Percentiles rank a stretch among this genome's conserved stretches.
phyloP scores from a whole-genome alignment of 257 asterid species.

The Solanum etuberosum region DNA sequence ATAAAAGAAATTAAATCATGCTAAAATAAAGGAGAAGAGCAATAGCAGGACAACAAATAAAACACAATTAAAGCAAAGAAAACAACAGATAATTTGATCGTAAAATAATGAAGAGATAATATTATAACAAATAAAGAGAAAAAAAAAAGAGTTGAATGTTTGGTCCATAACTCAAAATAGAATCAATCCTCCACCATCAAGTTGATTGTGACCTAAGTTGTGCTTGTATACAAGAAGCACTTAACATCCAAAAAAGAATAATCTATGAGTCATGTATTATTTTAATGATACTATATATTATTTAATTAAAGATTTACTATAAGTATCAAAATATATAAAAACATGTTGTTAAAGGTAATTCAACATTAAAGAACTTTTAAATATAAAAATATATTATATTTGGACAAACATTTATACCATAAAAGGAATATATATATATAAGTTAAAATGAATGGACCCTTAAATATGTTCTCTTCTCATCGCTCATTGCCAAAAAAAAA shows the following conservation, averaged over 20 bases:
- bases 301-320: background rate
- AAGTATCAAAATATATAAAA: background rate
- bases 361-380: background rate
- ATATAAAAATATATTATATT: background rate
- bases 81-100: background rate
- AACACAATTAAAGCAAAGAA: background rate
- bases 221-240: background rate
- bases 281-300: background rate
- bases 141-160: background rate
- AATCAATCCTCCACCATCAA: background rate
- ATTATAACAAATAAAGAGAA: background rate
- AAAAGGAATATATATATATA: background rate
- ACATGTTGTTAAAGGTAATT: background rate
- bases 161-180: background rate
- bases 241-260: background rate
- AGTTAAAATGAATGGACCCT: background rate
- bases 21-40: too few relatives aligned
- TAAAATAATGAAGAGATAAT: background rate
- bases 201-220: background rate
- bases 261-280: background rate
- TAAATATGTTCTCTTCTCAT: background rate
- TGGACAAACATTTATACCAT: background rate
- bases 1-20: too few relatives aligned
- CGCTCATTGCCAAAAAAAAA: background rate
- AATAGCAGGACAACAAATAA: background rate